Evolutionary conservation across 1,284 basidiomycete species (phyloP).

Genomic region (Fistulinella cinereoalba): DNA sequence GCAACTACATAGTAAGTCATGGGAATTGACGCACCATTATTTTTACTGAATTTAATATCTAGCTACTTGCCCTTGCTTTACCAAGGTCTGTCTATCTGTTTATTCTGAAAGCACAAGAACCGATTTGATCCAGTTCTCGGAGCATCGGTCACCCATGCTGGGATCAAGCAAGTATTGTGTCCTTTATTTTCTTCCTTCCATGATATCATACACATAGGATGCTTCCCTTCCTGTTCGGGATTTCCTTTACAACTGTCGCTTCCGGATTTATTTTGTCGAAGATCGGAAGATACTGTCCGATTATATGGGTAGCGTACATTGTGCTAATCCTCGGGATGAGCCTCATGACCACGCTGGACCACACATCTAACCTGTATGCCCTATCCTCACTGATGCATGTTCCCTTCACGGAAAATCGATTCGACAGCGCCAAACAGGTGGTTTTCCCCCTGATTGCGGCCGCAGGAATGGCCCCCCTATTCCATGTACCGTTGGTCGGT

Average conservation of each 20-base stretch:
- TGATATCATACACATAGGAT: slow-evolving; percentile 44
- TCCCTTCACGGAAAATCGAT: slow-evolving; percentile 5
- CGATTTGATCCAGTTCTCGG: slow-evolving; percentile 53
- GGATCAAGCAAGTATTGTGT: slow-evolving; percentile 51
- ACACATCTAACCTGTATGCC: slow-evolving; percentile 44
- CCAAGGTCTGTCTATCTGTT: slow-evolving; percentile 40
- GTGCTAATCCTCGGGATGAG: slow-evolving; percentile 62
- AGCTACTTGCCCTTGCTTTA: slow-evolving; percentile 77
- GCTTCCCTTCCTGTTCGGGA: slow-evolving; percentile 71
- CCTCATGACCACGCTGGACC: slow-evolving; percentile 55
- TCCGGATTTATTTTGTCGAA: slow-evolving; percentile 61
- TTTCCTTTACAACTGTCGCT: slow-evolving; percentile 53
- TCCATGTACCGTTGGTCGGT: slow-evolving; percentile 68
- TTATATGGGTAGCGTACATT: slow-evolving; percentile 60
- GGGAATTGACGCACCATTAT: neutral
- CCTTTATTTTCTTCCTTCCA: neutral
- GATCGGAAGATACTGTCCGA: slow-evolving; percentile 58
- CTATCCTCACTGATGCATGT: neutral
- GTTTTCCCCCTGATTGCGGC: slow-evolving; percentile 64
- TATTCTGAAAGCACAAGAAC: slow-evolving; percentile 7
- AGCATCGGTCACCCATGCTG: slow-evolving; percentile 70
- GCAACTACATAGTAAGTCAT: slow-evolving; percentile 30
- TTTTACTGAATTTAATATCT: slow-evolving; percentile 8
- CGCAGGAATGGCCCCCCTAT: slow-evolving; percentile 59
- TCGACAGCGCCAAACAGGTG: slow-evolving; percentile 55